phyloP scores from a whole-genome alignment of 148 eudicot species.

The Silene conica region DNA sequence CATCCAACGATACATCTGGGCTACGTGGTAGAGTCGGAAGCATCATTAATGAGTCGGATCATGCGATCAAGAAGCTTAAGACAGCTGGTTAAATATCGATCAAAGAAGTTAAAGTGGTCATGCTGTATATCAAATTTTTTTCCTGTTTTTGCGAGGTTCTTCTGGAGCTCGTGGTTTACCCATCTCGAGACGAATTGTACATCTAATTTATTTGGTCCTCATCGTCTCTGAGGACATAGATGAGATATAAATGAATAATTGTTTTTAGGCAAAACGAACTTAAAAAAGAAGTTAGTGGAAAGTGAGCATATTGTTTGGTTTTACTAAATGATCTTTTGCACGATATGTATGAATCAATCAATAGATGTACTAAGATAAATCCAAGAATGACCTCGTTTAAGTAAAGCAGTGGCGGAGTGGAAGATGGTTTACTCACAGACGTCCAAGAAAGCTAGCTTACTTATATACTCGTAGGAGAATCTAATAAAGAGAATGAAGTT shows the following conservation, averaged over 20 bases:
- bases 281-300: background rate
- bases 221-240: slow-evolving; percentile 10
- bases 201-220: slow-evolving; percentile 21
- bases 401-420: too few relatives aligned
- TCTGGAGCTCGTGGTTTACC: slow-evolving; percentile 17
- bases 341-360: too few relatives aligned
- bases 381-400: too few relatives aligned
- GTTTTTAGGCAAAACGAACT: too few relatives aligned
- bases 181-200: slow-evolving; percentile 46
- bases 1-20: slow-evolving; percentile 21
- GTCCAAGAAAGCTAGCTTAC: too few relatives aligned
- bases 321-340: slow-evolving; percentile 9
- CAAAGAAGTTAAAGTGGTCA: slow-evolving; percentile 15
- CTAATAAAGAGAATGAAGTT: too few relatives aligned
- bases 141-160: slow-evolving; percentile 24
- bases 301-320: slow-evolving; percentile 14
- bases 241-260: slow-evolving; percentile 16
- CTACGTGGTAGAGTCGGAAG: slow-evolving; percentile 33
- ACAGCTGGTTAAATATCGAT: slow-evolving; percentile 41
- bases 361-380: too few relatives aligned
- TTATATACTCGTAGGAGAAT: too few relatives aligned
- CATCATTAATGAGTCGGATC: slow-evolving; percentile 40
- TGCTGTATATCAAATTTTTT: slow-evolving; percentile 29
- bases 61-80: slow-evolving; percentile 55
- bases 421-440: too few relatives aligned